These are phyloP conservation scores for Trichomonascaceae sp. DNA, from an alignment of 1,139 yeast species.

Conservation along the genomic window DNA sequence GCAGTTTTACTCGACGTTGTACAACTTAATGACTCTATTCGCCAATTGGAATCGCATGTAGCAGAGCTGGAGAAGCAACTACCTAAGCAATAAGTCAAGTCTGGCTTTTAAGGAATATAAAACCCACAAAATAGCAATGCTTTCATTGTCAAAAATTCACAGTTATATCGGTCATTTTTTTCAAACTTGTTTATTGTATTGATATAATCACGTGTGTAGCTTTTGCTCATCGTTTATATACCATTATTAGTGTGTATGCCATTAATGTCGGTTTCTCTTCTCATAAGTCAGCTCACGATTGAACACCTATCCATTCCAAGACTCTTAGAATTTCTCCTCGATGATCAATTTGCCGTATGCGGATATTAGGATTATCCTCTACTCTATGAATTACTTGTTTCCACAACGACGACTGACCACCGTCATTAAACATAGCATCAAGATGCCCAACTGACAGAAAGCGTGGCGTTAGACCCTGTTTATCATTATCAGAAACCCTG, in stretches of 20 bases:
- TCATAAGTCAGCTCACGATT: too few relatives aligned
- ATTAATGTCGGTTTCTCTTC: not conserved
- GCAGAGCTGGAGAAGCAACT: slow-evolving; percentile 27
- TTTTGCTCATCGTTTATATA: not conserved
- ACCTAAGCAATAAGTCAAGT: slow-evolving; percentile 3
- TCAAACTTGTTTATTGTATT: not conserved
- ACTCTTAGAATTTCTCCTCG: slow-evolving; percentile 85
- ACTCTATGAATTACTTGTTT: slow-evolving; percentile 48
- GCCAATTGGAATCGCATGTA: slow-evolving; percentile 52
- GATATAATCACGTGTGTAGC: not conserved
- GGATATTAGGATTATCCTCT: slow-evolving; percentile 62
- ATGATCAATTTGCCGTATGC: slow-evolving; percentile 55
- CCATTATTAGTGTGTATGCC: not conserved
- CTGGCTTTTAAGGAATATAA: too few relatives aligned
- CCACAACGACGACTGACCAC: slow-evolving; percentile 55
- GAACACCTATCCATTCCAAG: slow-evolving; percentile 71
- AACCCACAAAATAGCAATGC: not conserved
- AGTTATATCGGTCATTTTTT: not conserved
- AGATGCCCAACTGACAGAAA: slow-evolving; percentile 71
- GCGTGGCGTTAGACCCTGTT: slow-evolving; percentile 36
- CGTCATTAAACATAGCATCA: slow-evolving; percentile 59
- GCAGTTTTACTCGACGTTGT: slow-evolving; percentile 72
- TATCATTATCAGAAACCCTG: slow-evolving; percentile 28
- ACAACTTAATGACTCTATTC: slow-evolving; percentile 60
- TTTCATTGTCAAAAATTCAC: not conserved